Conservation (phyloP, 202 grass and related monocot species). For the Digitaria exilis region DNA sequence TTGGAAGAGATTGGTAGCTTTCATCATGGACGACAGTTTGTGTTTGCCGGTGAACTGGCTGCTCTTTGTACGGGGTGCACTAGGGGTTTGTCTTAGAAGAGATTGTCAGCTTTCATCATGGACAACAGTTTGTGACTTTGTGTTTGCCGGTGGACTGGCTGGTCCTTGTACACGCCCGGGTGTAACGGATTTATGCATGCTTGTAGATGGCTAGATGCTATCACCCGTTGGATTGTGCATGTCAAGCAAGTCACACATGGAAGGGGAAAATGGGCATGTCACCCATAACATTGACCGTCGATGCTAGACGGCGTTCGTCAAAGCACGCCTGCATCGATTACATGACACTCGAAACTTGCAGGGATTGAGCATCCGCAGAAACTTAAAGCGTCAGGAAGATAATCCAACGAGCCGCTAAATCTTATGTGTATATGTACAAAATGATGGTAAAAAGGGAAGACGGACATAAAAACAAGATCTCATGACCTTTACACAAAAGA, state of each 20-base stretch:
- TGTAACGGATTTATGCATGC: conserved; percentile 13
- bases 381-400: too few relatives aligned
- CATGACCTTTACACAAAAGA: not conserved
- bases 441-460: not conserved
- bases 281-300: too few relatives aligned
- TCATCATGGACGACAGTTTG: not conserved
- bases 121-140: too few relatives aligned
- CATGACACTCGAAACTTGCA: too few relatives aligned
- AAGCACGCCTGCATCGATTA: not conserved
- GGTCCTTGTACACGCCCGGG: conserved; percentile 3
- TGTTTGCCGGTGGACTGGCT: too few relatives aligned
- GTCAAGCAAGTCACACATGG: not conserved
- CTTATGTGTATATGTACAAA: not conserved
- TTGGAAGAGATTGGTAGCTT: not conserved
- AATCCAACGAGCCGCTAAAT: not conserved
- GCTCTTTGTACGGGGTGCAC: too few relatives aligned
- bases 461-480: not conserved
- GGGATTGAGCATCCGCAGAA: too few relatives aligned
- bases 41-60: not conserved
- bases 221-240: conserved; percentile 13
- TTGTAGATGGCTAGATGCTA: too few relatives aligned
- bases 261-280: too few relatives aligned
- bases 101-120: too few relatives aligned
- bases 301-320: too few relatives aligned
- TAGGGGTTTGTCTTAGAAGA: too few relatives aligned